Percentiles rank a stretch among this genome's conserved stretches.
Conservation (phyloP, 1,139 yeast species). For the Casaregolazyma suthepensis region DNA sequence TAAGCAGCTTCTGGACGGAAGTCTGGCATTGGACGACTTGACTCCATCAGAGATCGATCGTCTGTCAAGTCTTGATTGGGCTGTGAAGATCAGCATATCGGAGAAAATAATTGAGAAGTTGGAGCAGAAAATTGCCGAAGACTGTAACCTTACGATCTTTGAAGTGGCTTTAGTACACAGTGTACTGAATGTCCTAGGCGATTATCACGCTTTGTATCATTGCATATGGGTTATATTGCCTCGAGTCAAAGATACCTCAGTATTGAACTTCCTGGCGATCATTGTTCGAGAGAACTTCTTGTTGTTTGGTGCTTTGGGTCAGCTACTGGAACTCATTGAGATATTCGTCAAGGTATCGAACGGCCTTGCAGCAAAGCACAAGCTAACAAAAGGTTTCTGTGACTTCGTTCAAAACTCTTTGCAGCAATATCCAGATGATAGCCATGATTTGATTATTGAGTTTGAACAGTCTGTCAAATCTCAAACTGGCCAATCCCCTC, state of each 20-base stretch:
- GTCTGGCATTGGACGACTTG: slow-evolving; percentile 10
- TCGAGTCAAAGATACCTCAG: slow-evolving; percentile 15
- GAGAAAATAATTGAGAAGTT: slow-evolving; percentile 17
- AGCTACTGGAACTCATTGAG: slow-evolving; percentile 21
- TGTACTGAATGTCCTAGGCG: slow-evolving; percentile 19
- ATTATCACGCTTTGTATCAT: slow-evolving; percentile 21
- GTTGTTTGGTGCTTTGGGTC: slow-evolving; percentile 24
- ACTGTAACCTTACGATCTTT: slow-evolving; percentile 11
- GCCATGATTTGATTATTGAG: slow-evolving; percentile 21
- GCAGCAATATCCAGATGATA: slow-evolving; percentile 9
- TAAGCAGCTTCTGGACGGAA: background rate
- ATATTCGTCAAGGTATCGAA: slow-evolving; percentile 21
- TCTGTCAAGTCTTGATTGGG: slow-evolving; percentile 13
- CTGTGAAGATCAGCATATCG: slow-evolving; percentile 16
- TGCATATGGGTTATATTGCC: slow-evolving; percentile 21
- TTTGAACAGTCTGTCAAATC: slow-evolving; percentile 22
- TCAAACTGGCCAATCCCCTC: slow-evolving; percentile 19
- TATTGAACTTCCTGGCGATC: slow-evolving; percentile 24
- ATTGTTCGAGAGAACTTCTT: slow-evolving; percentile 19
- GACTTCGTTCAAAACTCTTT: slow-evolving; percentile 22
- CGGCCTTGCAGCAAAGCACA: slow-evolving; percentile 20
- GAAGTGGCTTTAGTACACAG: slow-evolving; percentile 24
- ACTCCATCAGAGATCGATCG: slow-evolving; percentile 8
- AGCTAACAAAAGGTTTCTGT: slow-evolving; percentile 24
- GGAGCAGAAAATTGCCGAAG: slow-evolving; percentile 8